Conservation (phyloP, 1,284 basidiomycete genomes). For the Marasmius fiardii region DNA sequence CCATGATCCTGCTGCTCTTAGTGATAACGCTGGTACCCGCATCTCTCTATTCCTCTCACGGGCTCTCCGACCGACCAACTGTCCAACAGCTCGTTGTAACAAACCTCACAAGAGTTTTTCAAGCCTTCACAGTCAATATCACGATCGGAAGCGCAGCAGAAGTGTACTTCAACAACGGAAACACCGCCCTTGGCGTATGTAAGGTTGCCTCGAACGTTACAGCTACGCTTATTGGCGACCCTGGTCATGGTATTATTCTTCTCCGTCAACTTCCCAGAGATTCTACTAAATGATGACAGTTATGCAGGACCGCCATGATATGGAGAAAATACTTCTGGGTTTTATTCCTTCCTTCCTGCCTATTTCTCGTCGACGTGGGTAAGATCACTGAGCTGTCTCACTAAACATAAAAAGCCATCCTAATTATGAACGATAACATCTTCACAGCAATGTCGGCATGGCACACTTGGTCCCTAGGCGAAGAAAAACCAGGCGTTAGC, state of each 20-base stretch:
- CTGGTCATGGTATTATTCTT: neutral
- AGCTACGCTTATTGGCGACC: slow-evolving; percentile 6
- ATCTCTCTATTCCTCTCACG: too few relatives aligned
- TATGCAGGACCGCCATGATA: slow-evolving; percentile 6
- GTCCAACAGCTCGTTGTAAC: slow-evolving; percentile 8
- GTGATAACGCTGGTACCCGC: too few relatives aligned
- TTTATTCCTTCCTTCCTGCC: neutral
- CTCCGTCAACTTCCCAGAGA: neutral
- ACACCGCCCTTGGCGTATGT: neutral
- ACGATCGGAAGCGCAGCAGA: neutral
- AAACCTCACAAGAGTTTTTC: slow-evolving; percentile 2
- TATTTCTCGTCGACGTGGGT: slow-evolving; percentile 7
- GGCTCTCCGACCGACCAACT: too few relatives aligned
- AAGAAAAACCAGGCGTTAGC: slow-evolving; percentile 11
- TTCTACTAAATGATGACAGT: neutral
- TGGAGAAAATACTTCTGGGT: slow-evolving; percentile 1
- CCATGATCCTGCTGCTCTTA: too few relatives aligned
- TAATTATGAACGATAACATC: neutral
- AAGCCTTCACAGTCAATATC: slow-evolving; percentile 5
- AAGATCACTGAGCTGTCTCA: neutral
- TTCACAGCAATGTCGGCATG: slow-evolving; percentile 13
- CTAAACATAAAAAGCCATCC: too few relatives aligned
- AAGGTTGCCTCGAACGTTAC: slow-evolving; percentile 6
- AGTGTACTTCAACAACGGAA: neutral
- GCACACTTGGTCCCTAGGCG: slow-evolving; percentile 14